These are phyloP conservation scores for Sphagnurus paluster DNA, from an alignment of 1,284 basidiomycete genomes.

Conservation along the genomic window DNA sequence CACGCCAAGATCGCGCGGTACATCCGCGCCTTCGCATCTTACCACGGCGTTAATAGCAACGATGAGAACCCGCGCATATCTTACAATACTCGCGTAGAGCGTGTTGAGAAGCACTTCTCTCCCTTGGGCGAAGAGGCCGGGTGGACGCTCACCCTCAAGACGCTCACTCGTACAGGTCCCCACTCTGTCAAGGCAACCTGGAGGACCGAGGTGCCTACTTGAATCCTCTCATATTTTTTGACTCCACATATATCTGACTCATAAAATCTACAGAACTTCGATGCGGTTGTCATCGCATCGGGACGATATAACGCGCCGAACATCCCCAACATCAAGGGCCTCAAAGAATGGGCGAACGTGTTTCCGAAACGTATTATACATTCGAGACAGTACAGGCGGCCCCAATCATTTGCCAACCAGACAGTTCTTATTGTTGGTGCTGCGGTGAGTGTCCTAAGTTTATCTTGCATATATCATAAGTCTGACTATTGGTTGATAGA, in stretches of 20 bases:
- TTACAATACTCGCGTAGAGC: not conserved
- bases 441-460: conserved; percentile 27
- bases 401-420: conserved; percentile 37
- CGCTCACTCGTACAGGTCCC: conserved; percentile 24
- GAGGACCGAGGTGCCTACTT: conserved; percentile 32
- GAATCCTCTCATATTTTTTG: not conserved
- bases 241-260: not conserved
- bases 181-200: conserved; percentile 34
- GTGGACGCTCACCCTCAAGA: conserved; percentile 27
- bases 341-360: conserved; percentile 34
- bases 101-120: not conserved
- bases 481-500: conserved; percentile 21
- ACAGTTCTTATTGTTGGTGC: conserved; percentile 50
- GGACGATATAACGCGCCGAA: conserved; percentile 48
- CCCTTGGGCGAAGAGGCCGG: not conserved
- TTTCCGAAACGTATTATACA: conserved; percentile 40
- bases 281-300: conserved; percentile 46
- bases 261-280: conserved; percentile 36
- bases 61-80: not conserved
- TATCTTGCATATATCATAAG: not conserved
- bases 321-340: conserved; percentile 38
- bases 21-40: conserved; percentile 11
- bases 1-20: conserved; percentile 28
- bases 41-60: not conserved
- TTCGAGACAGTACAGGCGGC: conserved; percentile 45